These are phyloP conservation scores for Curvularia eragrostidis DNA, from an alignment of 2,329 filamentous ascomycete genomes.

Conservation along the genomic window DNA sequence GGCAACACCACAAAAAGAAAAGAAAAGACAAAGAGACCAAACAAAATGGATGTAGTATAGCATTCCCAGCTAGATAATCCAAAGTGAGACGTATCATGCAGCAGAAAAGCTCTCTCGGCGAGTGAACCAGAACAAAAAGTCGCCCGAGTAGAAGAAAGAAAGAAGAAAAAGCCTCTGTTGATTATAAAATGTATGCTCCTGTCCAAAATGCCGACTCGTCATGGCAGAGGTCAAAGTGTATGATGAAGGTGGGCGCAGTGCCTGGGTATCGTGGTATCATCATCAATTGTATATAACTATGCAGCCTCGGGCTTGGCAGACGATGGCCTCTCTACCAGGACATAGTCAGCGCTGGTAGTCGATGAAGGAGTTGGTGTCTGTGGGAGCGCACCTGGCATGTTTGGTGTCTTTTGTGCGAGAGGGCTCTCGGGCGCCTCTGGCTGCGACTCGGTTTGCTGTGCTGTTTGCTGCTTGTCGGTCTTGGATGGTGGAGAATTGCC, in stretches of 20 bases:
- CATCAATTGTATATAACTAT: constrained; percentile 14
- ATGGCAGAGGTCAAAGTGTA: constrained; percentile 9
- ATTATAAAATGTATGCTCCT: constrained; percentile 16
- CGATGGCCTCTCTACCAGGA: constrained; percentile 45
- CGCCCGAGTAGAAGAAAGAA: constrained; percentile 8
- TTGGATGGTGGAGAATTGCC: constrained; percentile 41
- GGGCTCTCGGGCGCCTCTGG: constrained; percentile 43
- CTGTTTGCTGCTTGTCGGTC: constrained; percentile 41
- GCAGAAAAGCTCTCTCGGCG: neutral
- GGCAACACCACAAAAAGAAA: constrained; percentile 3
- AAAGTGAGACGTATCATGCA: constrained; percentile 12
- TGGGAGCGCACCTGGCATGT: constrained; percentile 44
- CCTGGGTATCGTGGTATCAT: constrained; percentile 23
- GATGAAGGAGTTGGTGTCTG: constrained; percentile 40
- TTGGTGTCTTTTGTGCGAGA: constrained; percentile 24
- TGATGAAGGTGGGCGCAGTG: constrained; percentile 13
- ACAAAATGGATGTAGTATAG: constrained; percentile 10
- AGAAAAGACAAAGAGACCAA: neutral
- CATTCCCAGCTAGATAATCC: constrained; percentile 17
- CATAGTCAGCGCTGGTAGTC: constrained; percentile 46
- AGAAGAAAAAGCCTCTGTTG: neutral
- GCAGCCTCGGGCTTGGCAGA: constrained; percentile 29
- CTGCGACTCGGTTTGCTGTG: constrained; percentile 28
- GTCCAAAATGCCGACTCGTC: constrained; percentile 11
- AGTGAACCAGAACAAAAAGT: constrained; percentile 2